These are phyloP conservation scores for Phytopythium kandeliae DNA, from an alignment of 352 stramenopile genomes.

Conservation along the genomic window DNA sequence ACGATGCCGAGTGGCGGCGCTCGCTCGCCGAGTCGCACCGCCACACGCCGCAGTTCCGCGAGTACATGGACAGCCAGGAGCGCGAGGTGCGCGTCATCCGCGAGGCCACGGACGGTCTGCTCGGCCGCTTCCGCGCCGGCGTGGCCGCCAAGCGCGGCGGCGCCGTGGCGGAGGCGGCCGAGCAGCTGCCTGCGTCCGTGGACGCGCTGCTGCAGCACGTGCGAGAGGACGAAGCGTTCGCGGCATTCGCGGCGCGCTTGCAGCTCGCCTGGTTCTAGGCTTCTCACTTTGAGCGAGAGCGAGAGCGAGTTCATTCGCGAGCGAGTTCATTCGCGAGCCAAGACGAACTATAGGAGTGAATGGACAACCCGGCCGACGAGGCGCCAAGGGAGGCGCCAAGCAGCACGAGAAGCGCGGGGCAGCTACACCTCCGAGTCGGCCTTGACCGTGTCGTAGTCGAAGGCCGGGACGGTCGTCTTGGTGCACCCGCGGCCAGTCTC, in stretches of 20 bases:
- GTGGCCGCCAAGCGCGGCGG: no score
- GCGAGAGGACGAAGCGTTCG: constrained; percentile 8
- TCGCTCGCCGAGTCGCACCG: constrained; percentile 59
- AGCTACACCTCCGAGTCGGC: background rate
- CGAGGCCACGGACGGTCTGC: constrained; percentile 43
- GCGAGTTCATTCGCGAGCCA: no score
- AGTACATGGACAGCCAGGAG: constrained; percentile 62
- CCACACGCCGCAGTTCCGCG: constrained; percentile 38
- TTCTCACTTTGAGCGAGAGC: no score
- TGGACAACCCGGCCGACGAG: no score
- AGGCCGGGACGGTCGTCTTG: background rate
- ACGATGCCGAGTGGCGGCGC: constrained; percentile 44
- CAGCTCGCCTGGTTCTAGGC: constrained; percentile 53
- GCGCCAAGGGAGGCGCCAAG: no score
- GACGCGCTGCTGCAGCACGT: constrained; percentile 23
- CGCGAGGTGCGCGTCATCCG: constrained; percentile 45
- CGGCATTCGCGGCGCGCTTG: constrained; percentile 17
- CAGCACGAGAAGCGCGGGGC: no score
- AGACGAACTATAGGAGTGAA: no score
- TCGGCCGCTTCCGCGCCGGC: constrained; percentile 52
- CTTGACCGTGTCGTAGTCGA: background rate
- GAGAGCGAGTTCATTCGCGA: no score
- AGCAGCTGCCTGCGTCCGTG: constrained; percentile 25
- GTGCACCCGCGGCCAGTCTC: background rate
- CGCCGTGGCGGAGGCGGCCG: constrained; percentile 16